Evolutionary conservation across 1,284 basidiomycete genomes (phyloP), one percentile per base, ranked within the genome.

Genomic region (Austroboletus niveus): DNA sequence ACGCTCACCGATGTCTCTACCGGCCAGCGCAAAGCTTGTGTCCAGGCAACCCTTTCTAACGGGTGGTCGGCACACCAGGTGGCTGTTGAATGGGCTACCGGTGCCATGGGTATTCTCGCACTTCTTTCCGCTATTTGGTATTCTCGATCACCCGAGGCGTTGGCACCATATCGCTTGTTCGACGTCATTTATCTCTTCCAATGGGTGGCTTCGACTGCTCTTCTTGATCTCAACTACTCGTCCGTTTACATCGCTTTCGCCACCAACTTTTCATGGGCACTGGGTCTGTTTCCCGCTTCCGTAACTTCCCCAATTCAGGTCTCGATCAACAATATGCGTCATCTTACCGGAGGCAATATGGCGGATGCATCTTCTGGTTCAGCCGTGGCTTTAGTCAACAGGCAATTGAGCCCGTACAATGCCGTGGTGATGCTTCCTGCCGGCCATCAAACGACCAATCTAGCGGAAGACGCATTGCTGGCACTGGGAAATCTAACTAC

Each of bases 41-140:
- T 98, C 4, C 93, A 96, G 69, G 84, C 93, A 8, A 96, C 94
- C 1, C 75, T 98, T 5, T 86, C 90, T 20, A 99, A 98, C 65
- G 94, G 95, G 10, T 87, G 87, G 81, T 91, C 92, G 1, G 81
- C 85, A 0, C 81, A 83, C 53, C 89, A 92, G 68, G 66, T 72
- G 5, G 83, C 80, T 3, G 94, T 93, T 12, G 79, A 84, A 61
- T 96, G 91, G 89, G 77, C 80, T 0, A 86, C 88, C 5, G 89
- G 81, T 24, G 84, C 77, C 22, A 69, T 96, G 47, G 82, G 85
- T 3, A 67, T 95, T 36, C 75, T 85, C 6, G 81, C 87, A 1
- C 73, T 92, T 40, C 62, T 89, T 30, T 79, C 84, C 29, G 86
- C 88, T 2, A 64, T 88, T 35, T 77, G 82, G 65, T 82, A 91